Percentiles rank a stretch among this genome's conserved stretches.
These are phyloP conservation scores for Theileria parva DNA, from an alignment of 169 alveolate genomes.

Conservation along the genomic window DNA sequence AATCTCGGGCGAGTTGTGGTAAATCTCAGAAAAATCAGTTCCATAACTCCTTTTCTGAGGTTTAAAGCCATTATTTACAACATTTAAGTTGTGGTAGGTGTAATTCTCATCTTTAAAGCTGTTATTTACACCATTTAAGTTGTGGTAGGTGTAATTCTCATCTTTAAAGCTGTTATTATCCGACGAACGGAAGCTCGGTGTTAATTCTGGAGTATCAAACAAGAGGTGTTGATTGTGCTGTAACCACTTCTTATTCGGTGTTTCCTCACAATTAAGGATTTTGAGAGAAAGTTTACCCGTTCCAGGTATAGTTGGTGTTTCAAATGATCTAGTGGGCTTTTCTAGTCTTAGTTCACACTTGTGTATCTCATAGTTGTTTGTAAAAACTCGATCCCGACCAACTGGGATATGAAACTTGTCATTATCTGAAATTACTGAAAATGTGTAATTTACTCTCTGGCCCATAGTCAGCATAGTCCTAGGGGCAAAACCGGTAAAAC, in stretches of 20 bases:
- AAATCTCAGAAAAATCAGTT: neutral
- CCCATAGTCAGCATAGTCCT: neutral
- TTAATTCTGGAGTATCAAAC: neutral
- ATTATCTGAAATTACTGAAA: neutral
- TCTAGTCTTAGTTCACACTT: neutral
- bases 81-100: neutral
- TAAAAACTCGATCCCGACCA: slow-evolving; percentile 1
- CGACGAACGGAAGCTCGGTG: neutral
- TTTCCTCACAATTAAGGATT: neutral
- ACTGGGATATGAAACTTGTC: slow-evolving; percentile 2
- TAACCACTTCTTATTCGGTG: slow-evolving; percentile 13
- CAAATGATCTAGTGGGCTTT: neutral
- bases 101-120: too few species aligned
- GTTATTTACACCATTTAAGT: neutral
- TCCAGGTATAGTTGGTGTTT: neutral
- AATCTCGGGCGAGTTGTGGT: slow-evolving; percentile 44
- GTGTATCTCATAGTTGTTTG: neutral
- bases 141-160: too few species aligned
- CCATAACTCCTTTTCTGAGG: neutral
- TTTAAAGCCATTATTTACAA: neutral
- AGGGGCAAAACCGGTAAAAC: neutral
- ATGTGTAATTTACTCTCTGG: slow-evolving; percentile 9
- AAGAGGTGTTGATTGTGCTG: neutral
- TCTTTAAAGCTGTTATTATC: too few species aligned
- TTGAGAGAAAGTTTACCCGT: neutral